A percentile compares a stretch with the other conserved stretches of the same genome.
These are phyloP conservation scores for Tolypocladium ophioglossoides DNA, from an alignment of 2,329 filamentous ascomycete species.

Conservation along the genomic window DNA sequence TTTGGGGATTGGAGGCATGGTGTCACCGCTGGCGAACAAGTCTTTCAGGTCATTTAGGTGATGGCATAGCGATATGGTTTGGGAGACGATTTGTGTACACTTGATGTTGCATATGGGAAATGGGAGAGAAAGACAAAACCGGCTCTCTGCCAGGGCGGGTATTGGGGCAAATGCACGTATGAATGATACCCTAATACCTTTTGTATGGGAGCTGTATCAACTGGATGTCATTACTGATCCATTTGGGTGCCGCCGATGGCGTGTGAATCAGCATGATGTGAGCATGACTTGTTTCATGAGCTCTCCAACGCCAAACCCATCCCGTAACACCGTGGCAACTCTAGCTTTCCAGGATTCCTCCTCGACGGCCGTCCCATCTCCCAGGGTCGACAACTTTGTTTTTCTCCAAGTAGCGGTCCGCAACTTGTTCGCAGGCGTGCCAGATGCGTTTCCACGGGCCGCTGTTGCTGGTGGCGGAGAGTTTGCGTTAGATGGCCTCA, in stretches of 20 bases:
- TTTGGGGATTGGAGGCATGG: slow-evolving; percentile 16
- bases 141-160: slow-evolving; percentile 10
- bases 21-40: slow-evolving; percentile 31
- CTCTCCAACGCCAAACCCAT: too few relatives aligned
- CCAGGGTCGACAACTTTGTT: too few relatives aligned
- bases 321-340: too few relatives aligned
- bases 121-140: slow-evolving; percentile 7
- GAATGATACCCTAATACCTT: neutral
- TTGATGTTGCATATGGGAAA: neutral
- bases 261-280: neutral
- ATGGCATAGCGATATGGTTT: slow-evolving; percentile 1
- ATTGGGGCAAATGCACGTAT: slow-evolving; percentile 5
- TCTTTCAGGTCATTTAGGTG: slow-evolving; percentile 32
- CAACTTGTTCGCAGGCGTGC: too few relatives aligned
- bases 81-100: neutral
- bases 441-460: too few relatives aligned
- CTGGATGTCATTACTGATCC: neutral
- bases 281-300: too few relatives aligned
- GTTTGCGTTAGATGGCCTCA: too few relatives aligned
- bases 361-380: too few relatives aligned
- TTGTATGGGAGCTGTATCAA: neutral
- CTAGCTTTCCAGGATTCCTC: too few relatives aligned
- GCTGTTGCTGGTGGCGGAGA: too few relatives aligned
- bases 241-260: neutral
- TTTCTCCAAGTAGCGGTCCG: too few relatives aligned